Evolutionary conservation across 2,329 filamentous ascomycete genomes (phyloP), one percentile per base, ranked within the genome.

Genomic region (Fusarium coffeatum): DNA sequence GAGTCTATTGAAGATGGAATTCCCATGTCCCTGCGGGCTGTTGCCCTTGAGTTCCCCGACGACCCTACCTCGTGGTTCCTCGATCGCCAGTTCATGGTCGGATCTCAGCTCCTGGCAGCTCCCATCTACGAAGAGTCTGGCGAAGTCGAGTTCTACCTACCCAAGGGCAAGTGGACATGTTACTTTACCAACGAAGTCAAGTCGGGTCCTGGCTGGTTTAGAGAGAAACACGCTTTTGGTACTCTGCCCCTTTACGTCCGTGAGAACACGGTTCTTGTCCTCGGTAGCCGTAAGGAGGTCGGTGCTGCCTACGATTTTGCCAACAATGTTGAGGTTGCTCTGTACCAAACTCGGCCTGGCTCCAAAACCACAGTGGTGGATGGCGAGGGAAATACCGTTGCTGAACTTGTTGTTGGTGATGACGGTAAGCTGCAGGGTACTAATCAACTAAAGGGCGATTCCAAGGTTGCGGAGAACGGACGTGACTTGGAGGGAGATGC

Each of bases 71-170:
- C 87, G 0, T 93, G 90, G 86, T 84, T 83, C 54, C 83, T 92
- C 47, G 91, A 93, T 77, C 86, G 88, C 32, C 89, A 93, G 76
- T 93, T 92, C 78, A 91, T 93, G 87, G 82, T 93, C n/a, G 91
- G 91, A 4, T 84, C 85, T 18, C 85, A 84, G 53, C 78, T 93
- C 34, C 80, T 93, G 10, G 88, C 89, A 8, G 88, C 89, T 3
- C 90, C 90, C 2, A 82, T 92, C 3, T 91, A 90, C 65, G 84
- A 86, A 13, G 87, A 91, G 75, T 83, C 84, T 2, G 89, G 88
- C 1, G 84, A 85, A 37, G 89, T 90, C 1, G 87, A 90, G 59
- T 91, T 92, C 76, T 93, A 93, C 76, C 80, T 91, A 18, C 80
- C 87, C 68, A 71, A 76, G 72, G 80, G 85, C 55, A 77, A 75